A percentile compares a stretch with the other conserved stretches of the same genome.
Evolutionary conservation across 78 protist species (phyloP).

Genomic region (Pigoraptor vietnamica): DNA sequence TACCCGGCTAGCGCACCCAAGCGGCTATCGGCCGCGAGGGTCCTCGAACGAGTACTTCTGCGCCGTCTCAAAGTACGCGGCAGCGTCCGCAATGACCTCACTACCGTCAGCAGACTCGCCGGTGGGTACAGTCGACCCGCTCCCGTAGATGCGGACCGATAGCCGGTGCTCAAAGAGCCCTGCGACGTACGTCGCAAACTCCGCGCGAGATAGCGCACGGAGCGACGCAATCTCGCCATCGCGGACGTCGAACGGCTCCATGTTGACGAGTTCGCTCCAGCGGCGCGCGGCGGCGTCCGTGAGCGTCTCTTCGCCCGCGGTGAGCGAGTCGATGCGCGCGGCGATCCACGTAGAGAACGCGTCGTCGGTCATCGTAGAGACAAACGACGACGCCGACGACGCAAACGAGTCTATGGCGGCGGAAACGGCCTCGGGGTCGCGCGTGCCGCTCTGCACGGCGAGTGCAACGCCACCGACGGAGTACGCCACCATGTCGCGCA

Average conservation of each 20-base stretch:
- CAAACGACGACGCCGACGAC: not conserved
- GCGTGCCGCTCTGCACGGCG: not conserved
- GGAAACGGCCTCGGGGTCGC: not conserved
- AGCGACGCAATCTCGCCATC: not conserved
- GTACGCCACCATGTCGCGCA: not conserved
- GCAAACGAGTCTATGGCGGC: not conserved
- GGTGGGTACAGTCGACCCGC: not conserved
- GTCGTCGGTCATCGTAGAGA: not conserved
- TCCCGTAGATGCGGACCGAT: not conserved
- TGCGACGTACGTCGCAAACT: not conserved
- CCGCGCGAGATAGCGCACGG: not conserved
- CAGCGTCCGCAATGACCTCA: not conserved
- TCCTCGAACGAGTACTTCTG: not conserved
- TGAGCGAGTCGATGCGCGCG: not conserved
- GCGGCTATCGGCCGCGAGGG: not conserved
- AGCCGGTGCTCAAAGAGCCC: not conserved
- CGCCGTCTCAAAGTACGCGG: not conserved
- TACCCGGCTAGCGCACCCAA: not conserved
- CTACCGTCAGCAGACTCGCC: not conserved
- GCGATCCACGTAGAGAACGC: not conserved
- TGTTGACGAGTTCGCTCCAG: not conserved
- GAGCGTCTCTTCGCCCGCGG: not conserved
- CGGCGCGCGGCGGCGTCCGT: not conserved
- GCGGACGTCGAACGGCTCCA: not conserved
- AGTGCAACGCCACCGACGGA: not conserved